Evolutionary conservation across 345 rosid species (phyloP), one percentile per base, ranked within the genome.

Genomic region (Pugionium dolabratum): DNA sequence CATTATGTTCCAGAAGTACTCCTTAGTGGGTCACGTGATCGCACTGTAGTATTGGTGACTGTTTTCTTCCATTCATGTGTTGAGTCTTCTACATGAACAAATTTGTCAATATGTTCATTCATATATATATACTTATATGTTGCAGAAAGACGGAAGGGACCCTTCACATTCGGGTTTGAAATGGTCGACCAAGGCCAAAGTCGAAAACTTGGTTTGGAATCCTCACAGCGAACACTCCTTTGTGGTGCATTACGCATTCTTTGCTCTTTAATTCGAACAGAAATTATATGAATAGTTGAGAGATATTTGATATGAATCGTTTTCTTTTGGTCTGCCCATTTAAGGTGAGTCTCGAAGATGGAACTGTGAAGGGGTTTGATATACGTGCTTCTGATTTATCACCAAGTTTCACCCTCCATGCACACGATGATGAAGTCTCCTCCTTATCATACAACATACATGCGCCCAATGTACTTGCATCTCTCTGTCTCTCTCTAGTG

Each of bases 11-110:
- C 88, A 42, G 77, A 86, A 81, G 86, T 93, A 74, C 91, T 90
- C 73, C 90, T 93, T 5, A 87, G 94, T 80, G 98, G 97, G 46
- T 93, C 97, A 11, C 76, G 75, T 78, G 97, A 93, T 79, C 75
- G 60, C 11, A 77, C 91, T 18, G 83, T 86, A 36, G 85, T 92
- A 41, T 65, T 93, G 98, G 98, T 92, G 78, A 82, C 5, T 58
- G 34, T 46, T 64, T 35, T 47, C 8, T 61, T 70, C 55, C 54
- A 46, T 47, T 54, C 31, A 44, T 28, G 30, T 47, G n/a, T 56
- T 67, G 2, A 34, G 27, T 46, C 46, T 9, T 54, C 4, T 32
- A 25, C 28, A 30, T 51, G 6, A 5, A 26, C 40, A 11, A 26
- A 27, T 2, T 58, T 9, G 4, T 66, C 53, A 44, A 32, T 44